Conservation (phyloP, 1,139 yeast species). For the Spathaspora jeffriesii region DNA sequence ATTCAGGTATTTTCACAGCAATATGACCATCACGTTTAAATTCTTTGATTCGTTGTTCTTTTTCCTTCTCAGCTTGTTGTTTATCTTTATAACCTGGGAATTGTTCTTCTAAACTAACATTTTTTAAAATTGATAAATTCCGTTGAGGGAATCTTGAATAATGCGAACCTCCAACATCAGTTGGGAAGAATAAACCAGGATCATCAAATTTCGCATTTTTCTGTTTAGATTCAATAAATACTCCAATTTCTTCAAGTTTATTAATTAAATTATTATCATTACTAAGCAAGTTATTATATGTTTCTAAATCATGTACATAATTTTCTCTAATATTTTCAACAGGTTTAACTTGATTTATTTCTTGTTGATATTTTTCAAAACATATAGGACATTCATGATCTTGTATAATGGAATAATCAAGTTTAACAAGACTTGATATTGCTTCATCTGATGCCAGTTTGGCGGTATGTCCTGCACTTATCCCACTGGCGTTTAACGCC, state of each 20-base stretch:
- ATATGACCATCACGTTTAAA: constrained; percentile 27
- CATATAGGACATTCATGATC: constrained; percentile 45
- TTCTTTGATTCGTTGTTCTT: constrained; percentile 14
- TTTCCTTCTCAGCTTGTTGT: constrained; percentile 14
- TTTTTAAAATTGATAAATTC: constrained; percentile 24
- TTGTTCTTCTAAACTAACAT: constrained; percentile 26
- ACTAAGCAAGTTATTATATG: neutral
- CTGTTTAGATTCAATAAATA: constrained; percentile 5
- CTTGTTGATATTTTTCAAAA: constrained; percentile 33
- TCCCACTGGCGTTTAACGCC: constrained; percentile 32
- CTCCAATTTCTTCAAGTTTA: neutral
- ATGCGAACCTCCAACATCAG: constrained; percentile 29
- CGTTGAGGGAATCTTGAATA: constrained; percentile 36
- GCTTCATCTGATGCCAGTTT: constrained; percentile 44
- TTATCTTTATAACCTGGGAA: constrained; percentile 31
- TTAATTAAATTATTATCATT: neutral
- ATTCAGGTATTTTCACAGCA: constrained; percentile 46
- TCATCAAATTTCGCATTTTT: constrained; percentile 26
- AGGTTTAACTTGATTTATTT: neutral
- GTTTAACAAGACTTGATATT: constrained; percentile 31
- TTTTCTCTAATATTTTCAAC: neutral
- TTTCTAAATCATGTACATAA: neutral
- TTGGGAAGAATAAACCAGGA: constrained; percentile 40
- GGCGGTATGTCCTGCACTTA: constrained; percentile 16
- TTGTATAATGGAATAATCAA: constrained; percentile 19